Percentiles rank a stretch among this genome's conserved stretches.
These are phyloP conservation scores for Kodamaea leandrae DNA, from an alignment of 805 yeast species.

Conservation along the genomic window DNA sequence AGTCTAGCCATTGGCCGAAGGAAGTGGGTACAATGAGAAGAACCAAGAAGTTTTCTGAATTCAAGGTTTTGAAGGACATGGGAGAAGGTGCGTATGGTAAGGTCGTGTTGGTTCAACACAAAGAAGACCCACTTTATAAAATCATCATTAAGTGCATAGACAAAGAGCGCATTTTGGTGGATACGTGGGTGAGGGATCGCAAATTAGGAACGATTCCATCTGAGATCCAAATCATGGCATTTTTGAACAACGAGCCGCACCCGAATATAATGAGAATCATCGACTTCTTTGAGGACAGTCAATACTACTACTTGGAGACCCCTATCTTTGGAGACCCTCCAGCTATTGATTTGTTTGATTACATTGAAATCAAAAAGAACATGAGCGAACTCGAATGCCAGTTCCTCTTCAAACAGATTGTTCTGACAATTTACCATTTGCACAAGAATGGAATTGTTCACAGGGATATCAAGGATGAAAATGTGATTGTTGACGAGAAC, in stretches of 20 bases:
- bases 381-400: conserved; percentile 80
- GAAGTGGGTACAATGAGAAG: conserved; percentile 66
- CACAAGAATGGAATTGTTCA: conserved; percentile 88
- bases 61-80: conserved; percentile 67
- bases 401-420: conserved; percentile 75
- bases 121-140: conserved; percentile 56
- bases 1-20: conserved; percentile 47
- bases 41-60: conserved; percentile 69
- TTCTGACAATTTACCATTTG: conserved; percentile 73
- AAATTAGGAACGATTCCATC: conserved; percentile 89
- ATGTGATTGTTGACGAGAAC: conserved; percentile 79
- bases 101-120: conserved; percentile 75
- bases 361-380: conserved; percentile 79
- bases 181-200: conserved; percentile 95
- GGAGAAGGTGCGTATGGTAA: conserved; percentile 98
- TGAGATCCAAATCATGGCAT: conserved; percentile 92
- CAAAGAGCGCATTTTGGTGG: conserved; percentile 90
- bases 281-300: conserved; percentile 91
- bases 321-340: conserved; percentile 88
- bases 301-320: conserved; percentile 86
- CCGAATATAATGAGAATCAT: conserved; percentile 81
- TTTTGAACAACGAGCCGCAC: conserved; percentile 73
- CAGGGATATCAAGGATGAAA: conserved; percentile 93
- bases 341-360: conserved; percentile 89
- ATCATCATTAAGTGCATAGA: conserved; percentile 86